These are phyloP conservation scores for Peribolospora kevripleyi DNA, from an alignment of 768 basidiomycete species.

Conservation along the genomic window DNA sequence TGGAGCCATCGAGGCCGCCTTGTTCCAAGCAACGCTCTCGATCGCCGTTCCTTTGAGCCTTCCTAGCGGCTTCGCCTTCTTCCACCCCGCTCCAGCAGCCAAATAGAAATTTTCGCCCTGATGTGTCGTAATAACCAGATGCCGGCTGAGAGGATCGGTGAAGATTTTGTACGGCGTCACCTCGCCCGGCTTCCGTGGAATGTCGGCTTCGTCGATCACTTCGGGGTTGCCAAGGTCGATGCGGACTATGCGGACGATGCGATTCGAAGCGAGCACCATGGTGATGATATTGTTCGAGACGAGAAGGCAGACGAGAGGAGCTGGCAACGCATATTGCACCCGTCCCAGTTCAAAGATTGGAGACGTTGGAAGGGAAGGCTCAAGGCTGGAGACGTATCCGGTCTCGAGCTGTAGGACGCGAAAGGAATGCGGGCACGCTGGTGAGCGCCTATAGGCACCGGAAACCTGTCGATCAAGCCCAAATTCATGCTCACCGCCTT, in stretches of 20 bases:
- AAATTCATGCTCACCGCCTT: too few relatives aligned
- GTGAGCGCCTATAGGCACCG: too few relatives aligned
- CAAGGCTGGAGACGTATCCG: too few relatives aligned
- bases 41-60: constrained; percentile 55
- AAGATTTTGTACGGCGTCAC: constrained; percentile 61
- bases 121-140: constrained; percentile 59
- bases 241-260: constrained; percentile 49
- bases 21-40: constrained; percentile 76
- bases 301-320: constrained; percentile 54
- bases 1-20: constrained; percentile 22
- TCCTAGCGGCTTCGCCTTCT: constrained; percentile 56
- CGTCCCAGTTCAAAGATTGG: constrained; percentile 58
- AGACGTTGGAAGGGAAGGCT: too few relatives aligned
- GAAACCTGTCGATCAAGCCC: too few relatives aligned
- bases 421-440: too few relatives aligned
- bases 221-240: constrained; percentile 76
- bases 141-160: constrained; percentile 76
- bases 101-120: constrained; percentile 90
- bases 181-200: constrained; percentile 43
- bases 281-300: constrained; percentile 68
- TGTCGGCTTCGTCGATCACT: constrained; percentile 42
- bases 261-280: constrained; percentile 36
- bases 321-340: constrained; percentile 72
- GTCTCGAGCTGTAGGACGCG: too few relatives aligned
- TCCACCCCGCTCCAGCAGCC: constrained; percentile 28